These are phyloP conservation scores for Alternaria burnsii DNA, from an alignment of 2,329 filamentous ascomycete genomes.

Conservation along the genomic window DNA sequence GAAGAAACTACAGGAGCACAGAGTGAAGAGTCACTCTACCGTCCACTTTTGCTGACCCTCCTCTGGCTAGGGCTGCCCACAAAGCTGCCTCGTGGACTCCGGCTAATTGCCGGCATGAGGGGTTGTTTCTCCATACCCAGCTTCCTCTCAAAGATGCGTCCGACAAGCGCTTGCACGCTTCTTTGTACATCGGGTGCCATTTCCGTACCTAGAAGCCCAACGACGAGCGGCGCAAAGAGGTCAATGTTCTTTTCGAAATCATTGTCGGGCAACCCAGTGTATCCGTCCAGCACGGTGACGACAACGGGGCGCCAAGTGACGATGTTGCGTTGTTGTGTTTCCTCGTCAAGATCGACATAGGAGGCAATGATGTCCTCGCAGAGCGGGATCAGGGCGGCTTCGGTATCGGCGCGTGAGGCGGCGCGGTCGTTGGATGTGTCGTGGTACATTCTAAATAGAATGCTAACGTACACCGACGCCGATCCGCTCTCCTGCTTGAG, in stretches of 20 bases:
- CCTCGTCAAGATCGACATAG: conserved; percentile 88
- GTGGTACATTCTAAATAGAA: conserved; percentile 96
- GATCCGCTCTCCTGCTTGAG: conserved; percentile 95
- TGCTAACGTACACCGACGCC: conserved; percentile 93
- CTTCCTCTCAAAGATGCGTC: conserved; percentile 76
- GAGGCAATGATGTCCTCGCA: conserved; percentile 92
- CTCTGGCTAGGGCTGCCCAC: conserved; percentile 30
- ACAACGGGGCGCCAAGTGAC: conserved; percentile 97
- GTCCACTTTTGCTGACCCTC: conserved; percentile 18
- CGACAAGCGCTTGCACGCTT: conserved; percentile 78
- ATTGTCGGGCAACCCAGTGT: conserved; percentile 79
- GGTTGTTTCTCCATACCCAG: conserved; percentile 31
- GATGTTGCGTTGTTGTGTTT: conserved; percentile 96
- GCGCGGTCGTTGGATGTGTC: conserved; percentile 85
- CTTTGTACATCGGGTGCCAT: conserved; percentile 79
- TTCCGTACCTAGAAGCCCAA: conserved; percentile 84
- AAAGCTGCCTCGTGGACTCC: conserved; percentile 36
- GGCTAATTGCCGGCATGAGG: conserved; percentile 33
- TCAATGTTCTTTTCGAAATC: conserved; percentile 82
- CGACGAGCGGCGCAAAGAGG: conserved; percentile 84
- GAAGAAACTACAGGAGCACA: background rate
- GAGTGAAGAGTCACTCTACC: conserved; percentile 7
- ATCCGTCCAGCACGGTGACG: conserved; percentile 94
- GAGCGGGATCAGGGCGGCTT: conserved; percentile 89
- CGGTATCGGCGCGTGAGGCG: conserved; percentile 81